Evolutionary conservation across 805 yeast genomes (phyloP), one percentile per base, ranked within the genome.

Genomic region (Starmerella sirachaensis): DNA sequence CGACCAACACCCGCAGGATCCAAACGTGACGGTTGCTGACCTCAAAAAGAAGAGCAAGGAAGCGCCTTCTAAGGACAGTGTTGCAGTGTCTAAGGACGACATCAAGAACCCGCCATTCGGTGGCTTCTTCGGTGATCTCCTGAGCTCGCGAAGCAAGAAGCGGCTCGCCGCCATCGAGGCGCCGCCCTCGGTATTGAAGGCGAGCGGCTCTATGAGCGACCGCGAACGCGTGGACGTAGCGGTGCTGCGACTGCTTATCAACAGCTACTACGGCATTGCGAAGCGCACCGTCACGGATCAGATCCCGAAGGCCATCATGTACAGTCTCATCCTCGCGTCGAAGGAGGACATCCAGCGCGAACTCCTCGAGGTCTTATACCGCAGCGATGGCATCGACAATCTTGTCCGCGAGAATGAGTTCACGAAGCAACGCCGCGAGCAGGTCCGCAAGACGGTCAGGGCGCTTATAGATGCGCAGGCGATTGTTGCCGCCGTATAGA

Each of bases 191-290:
- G 85, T 82, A 3, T 72, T 88, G 56, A 77, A 84, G 56, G 97
- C 97, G 6, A 74, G 85, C 13, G 96, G 97, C 35, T 68, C 71
- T 38, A 74, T 91, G 93, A 75, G 86, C 12, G 97, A 91, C 57
- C 76, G 94, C 50, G 98, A 91, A 64, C 74, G 85, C 23, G 76
- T 82, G 70, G 98, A 91, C 61, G 91, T 96, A 2, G 97, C 88
- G 57, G 96, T 88, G 27, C 86, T 91, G 56, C 88, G 86, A 64
- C 70, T 88, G 45, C 70, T 91, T 57, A 88, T 91, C 49, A 72
- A 78, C 33, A 82, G 94, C 18, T 91, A 91, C 62, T 91, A 78
- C 64, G 73, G 74, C 52, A 91, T 91, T 58, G 95, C 91, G 33
- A 85, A 86, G 64, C 75, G 93, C 59, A 83, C 96, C 1, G 77